These are phyloP conservation scores for Lasiosphaeriaceae sp. DNA, from an alignment of 495 filamentous ascomycete genomes.

Conservation along the genomic window DNA sequence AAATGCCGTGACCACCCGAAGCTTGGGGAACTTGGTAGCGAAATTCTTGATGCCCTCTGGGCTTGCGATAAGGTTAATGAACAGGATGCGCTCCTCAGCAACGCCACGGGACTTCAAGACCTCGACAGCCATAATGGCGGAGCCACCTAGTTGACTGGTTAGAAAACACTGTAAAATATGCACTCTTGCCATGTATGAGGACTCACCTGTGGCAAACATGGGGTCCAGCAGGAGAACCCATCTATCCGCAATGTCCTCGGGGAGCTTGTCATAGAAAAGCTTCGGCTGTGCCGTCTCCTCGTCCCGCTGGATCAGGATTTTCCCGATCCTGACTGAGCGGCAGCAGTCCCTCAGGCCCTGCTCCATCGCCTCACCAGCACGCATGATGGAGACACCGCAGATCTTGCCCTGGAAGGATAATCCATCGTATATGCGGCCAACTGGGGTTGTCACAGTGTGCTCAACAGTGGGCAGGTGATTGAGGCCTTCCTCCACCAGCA, in stretches of 20 bases:
- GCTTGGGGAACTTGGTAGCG: conserved; percentile 84
- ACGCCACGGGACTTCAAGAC: conserved; percentile 85
- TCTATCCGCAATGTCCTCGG: conserved; percentile 83
- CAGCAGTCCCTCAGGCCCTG: conserved; percentile 95
- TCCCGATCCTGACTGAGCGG: conserved; percentile 91
- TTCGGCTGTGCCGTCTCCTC: conserved; percentile 90
- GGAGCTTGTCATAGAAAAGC: conserved; percentile 95
- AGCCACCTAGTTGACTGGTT: conserved; percentile 61
- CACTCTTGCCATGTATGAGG: not conserved
- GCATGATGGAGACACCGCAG: conserved; percentile 97
- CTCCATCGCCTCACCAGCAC: conserved; percentile 97
- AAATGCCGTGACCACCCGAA: conserved; percentile 94
- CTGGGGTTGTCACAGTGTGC: conserved; percentile 83
- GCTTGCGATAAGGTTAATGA: conserved; percentile 93
- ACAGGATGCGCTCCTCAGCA: conserved; percentile 90
- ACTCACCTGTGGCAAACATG: conserved; percentile 94
- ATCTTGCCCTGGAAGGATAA: conserved; percentile 97
- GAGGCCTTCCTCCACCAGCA: conserved; percentile 95
- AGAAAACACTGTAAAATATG: not conserved
- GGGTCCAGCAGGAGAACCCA: conserved; percentile 97
- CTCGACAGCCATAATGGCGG: conserved; percentile 93
- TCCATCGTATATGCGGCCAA: conserved; percentile 82
- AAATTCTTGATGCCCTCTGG: conserved; percentile 89
- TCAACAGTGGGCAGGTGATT: conserved; percentile 93
- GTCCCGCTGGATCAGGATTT: conserved; percentile 95